Conservation (phyloP, 345 rosid species). For the Aegle marmelos region DNA sequence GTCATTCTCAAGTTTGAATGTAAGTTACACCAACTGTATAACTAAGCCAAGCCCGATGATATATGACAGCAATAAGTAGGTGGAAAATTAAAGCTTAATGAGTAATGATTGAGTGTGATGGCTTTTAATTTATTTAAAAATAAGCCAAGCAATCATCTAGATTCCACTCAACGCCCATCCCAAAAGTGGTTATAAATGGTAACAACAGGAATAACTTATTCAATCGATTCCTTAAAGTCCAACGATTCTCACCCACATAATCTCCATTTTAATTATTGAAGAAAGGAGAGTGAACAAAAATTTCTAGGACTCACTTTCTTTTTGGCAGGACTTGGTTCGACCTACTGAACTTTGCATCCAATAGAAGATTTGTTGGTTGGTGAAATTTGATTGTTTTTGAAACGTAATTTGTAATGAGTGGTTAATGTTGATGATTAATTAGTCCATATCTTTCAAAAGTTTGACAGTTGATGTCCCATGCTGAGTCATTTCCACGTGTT, state of each 20-base stretch:
- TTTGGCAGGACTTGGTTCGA: slow-evolving; percentile 12
- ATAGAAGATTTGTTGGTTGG: slow-evolving; percentile 7
- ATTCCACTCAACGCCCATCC: slow-evolving; percentile 18
- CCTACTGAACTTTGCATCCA: neutral
- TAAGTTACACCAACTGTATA: no score
- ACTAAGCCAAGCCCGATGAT: no score
- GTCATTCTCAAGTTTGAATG: no score
- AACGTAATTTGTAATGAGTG: neutral
- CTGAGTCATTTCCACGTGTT: slow-evolving; percentile 25
- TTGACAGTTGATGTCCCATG: slow-evolving; percentile 9
- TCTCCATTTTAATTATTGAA: slow-evolving; percentile 9
- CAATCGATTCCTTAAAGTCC: slow-evolving; percentile 2
- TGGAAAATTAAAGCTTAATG: neutral
- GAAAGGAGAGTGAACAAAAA: slow-evolving; percentile 3
- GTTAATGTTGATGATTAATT: neutral
- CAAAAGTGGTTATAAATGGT: neutral
- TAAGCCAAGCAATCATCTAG: slow-evolving; percentile 14
- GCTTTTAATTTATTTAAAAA: neutral
- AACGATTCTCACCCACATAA: slow-evolving; percentile 1
- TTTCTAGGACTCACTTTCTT: neutral
- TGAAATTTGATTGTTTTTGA: neutral
- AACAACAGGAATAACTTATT: no score
- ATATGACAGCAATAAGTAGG: neutral
- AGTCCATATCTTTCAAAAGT: neutral
- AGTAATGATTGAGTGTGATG: slow-evolving; percentile 3